Base-by-base conservation (phyloP, 805 yeast genomes). In the Metschnikowia rubicola region DNA sequence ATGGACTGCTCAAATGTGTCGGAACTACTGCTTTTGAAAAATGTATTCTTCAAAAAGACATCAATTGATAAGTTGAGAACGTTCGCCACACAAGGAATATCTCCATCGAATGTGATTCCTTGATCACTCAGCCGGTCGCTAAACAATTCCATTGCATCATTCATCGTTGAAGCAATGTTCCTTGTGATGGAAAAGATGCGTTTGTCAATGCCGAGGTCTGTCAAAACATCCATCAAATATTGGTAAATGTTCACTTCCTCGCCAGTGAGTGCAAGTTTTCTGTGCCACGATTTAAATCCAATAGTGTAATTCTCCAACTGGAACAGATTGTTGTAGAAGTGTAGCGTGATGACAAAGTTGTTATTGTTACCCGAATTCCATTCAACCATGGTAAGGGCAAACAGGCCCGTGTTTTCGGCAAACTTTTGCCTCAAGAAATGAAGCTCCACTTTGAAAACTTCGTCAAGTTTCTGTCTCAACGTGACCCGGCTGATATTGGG, bases 11-110 rank as follows among this genome's bases (percentile, higher is more conserved):
- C 31, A 11, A 39, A 31, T n/a, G 15, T 32, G 10, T 15, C 13
- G 10, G 43, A 10, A 8, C 13, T 21, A 12, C 10, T 9, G 26
- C 6, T 19, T 19, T 32, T 32, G 43, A 39, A 39, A 21, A 31
- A 39, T n/a, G 43, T 32, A 30, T 21, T 17, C 9, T 31, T 31
- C 31, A 39, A 39, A 21, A 39, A 10, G 8, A 2, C 29, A n/a
- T 36, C 45, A 30, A 40, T 13, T 4, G 36, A n/a, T 17, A 42
- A 30, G 13, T 36, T 35, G 17, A 36, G 10, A 15, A 36, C 6
- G 19, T 42, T 35, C 35, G 26, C 40, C n/a, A 37, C 46, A 29
- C 46, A 43, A 8, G 34, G 37, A 32, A 43, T 28, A 28, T 43
- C 37, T 10, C 41, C 45, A 15, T 37, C 34, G n/a, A 43, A 37